Base-by-base conservation (phyloP, 495 filamentous ascomycete species). In the Aspergillus cavernicola region DNA sequence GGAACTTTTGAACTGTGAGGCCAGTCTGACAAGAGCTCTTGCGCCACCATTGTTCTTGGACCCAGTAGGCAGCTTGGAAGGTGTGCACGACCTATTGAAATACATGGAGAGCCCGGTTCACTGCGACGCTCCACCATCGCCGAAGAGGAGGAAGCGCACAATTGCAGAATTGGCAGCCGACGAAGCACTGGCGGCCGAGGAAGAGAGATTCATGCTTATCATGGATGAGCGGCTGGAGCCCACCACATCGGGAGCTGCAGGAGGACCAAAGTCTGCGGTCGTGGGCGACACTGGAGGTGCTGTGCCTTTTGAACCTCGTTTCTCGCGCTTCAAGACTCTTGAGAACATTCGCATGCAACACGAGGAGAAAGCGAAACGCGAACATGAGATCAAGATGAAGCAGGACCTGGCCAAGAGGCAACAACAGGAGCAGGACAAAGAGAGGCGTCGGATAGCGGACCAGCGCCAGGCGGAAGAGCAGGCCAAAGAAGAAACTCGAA, bases 131-230 rank as follows among this genome's bases (percentile, higher is more conserved):
- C 84, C 88, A 26, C 92, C 95, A 1, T 77, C 86, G 45, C 91
- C 90, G 13, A 97, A 96, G 75, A 82, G 83, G 20, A 80, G 95
- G 52, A 97, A 99, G 77, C 81, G 92, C 52, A 99, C 93, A 0
- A 85, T 91, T 10, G 93, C 95, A 6, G 92, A 99, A 61, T 79
- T 97, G 67, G 92, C 88, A 26, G 92, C 91, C 2, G 93, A 97
- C 64, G 91, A 97, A 65, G 92, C 93, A 0, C 73, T 88, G 52
- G 90, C 90, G 6, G 91, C 90, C 10, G 86, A 93, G 39, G 85
- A 90, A 64, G 90, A 97, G 65, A 77, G 88, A 23, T 92, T 90
- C 58, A 91, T 97, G 86, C 89, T 97, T 31, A 86, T 89, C 41
- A 85, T 92, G 74, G 93, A 99, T 51, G 95, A 97, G 60, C 80